phyloP scores from a whole-genome alignment of 495 filamentous ascomycete species.

The Massariosphaeria phaeospora region DNA sequence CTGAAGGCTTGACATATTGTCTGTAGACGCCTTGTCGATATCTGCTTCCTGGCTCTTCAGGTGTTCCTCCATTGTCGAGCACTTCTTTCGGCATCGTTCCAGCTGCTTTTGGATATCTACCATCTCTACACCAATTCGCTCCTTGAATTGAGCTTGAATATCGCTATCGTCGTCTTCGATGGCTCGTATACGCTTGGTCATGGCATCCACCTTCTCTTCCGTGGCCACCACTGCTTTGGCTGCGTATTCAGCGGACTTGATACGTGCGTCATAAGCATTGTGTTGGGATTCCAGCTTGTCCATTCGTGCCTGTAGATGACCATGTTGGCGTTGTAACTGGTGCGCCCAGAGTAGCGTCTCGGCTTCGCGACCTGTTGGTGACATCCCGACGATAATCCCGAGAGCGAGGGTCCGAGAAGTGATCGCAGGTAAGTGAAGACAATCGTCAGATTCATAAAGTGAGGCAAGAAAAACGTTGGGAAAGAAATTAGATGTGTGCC shows the following conservation, averaged over 20 bases:
- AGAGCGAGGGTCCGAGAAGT: no score
- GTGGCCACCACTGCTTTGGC: not conserved
- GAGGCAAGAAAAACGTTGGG: no score
- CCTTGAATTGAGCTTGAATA: not conserved
- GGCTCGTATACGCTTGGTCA: slow-evolving; percentile 4
- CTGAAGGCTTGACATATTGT: no score
- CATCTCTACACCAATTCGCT: not conserved
- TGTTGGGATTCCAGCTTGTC: slow-evolving; percentile 28
- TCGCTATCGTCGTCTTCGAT: not conserved
- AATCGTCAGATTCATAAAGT: no score
- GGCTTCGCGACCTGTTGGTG: no score
- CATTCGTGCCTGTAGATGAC: slow-evolving; percentile 35
- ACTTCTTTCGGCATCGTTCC: slow-evolving; percentile 5
- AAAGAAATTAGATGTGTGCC: no score
- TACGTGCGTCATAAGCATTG: not conserved
- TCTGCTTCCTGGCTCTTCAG: not conserved
- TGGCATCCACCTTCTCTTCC: not conserved
- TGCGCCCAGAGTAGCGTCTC: slow-evolving; percentile 38
- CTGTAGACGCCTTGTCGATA: not conserved
- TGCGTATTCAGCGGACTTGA: slow-evolving; percentile 3
- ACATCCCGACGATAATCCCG: no score
- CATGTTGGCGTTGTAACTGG: slow-evolving; percentile 39
- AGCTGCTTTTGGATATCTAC: not conserved
- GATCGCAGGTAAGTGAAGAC: not conserved
- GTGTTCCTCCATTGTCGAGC: slow-evolving; percentile 3